Evolutionary conservation across 169 alveolate genomes (phyloP).

Genomic region (Cryptosporidium meleagridis): DNA sequence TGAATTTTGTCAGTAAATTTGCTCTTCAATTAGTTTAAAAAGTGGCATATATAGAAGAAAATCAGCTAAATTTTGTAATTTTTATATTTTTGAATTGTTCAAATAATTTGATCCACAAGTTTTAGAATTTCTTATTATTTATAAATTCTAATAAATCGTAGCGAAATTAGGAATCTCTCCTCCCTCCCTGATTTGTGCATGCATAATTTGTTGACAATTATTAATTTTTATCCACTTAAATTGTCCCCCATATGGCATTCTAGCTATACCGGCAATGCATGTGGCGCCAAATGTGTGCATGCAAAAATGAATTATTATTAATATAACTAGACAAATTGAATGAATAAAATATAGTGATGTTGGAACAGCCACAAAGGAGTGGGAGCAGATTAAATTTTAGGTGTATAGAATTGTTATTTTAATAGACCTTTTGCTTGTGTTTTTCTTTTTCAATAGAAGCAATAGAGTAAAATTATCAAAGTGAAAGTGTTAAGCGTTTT

Average conservation of each 20-base stretch:
- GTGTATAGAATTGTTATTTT: background rate
- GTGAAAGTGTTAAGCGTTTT: background rate
- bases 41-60: background rate
- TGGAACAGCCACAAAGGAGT: too few species aligned
- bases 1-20: too few species aligned
- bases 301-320: too few species aligned
- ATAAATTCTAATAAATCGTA: too few species aligned
- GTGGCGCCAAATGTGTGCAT: slow-evolving; percentile 10
- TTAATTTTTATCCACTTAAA: background rate
- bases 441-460: too few species aligned
- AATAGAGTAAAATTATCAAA: background rate
- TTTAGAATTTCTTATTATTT: too few species aligned
- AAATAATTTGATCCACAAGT: background rate
- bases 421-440: background rate
- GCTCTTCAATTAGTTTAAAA: background rate
- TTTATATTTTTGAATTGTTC: too few species aligned
- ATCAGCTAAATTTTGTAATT: background rate
- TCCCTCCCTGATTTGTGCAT: background rate
- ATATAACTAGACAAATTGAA: background rate
- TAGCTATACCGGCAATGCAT: background rate
- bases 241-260: background rate
- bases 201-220: background rate
- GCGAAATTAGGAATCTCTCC: too few species aligned
- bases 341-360: too few species aligned
- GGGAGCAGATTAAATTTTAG: too few species aligned